These are phyloP conservation scores for Fraxinus ornus DNA, from an alignment of 305 asterid species.

Conservation along the genomic window DNA sequence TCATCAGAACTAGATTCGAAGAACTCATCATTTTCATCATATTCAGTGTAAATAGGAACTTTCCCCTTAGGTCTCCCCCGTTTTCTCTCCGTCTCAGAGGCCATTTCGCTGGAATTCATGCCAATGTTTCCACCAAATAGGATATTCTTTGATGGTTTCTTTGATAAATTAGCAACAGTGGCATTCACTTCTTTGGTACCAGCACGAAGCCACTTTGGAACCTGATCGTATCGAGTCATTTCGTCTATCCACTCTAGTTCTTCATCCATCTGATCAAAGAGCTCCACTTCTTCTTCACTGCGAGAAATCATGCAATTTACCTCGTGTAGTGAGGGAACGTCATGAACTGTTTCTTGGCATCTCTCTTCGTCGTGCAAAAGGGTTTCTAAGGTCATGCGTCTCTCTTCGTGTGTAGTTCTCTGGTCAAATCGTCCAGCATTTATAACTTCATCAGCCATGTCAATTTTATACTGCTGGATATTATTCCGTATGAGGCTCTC, in stretches of 20 bases:
- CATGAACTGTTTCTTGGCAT: conserved; percentile 93
- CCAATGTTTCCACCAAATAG: conserved; percentile 54
- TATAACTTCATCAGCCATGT: conserved; percentile 99
- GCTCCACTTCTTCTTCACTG: conserved; percentile 89
- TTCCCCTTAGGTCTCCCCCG: conserved; percentile 89
- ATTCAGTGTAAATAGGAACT: conserved; percentile 78
- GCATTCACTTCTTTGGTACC: conserved; percentile 74
- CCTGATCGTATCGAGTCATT: conserved; percentile 84
- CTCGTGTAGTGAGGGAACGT: conserved; percentile 94
- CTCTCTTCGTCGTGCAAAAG: conserved; percentile 96
- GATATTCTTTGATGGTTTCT: conserved; percentile 64
- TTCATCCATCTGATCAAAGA: conserved; percentile 98
- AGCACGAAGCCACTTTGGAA: conserved; percentile 95
- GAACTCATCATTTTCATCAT: conserved; percentile 79
- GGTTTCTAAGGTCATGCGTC: conserved; percentile 91
- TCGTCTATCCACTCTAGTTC: conserved; percentile 93
- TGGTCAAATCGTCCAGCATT: conserved; percentile 99
- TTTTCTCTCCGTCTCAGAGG: conserved; percentile 66
- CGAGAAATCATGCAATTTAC: conserved; percentile 99
- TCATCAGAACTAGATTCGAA: conserved; percentile 87
- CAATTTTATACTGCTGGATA: conserved; percentile 98
- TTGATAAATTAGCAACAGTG: conserved; percentile 66
- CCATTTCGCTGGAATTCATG: conserved; percentile 49
- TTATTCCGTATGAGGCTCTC: conserved; percentile 95
- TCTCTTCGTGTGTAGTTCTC: conserved; percentile 99